These are phyloP conservation scores for Clitopilus passeckerianus DNA, from an alignment of 768 basidiomycete species.

Conservation along the genomic window DNA sequence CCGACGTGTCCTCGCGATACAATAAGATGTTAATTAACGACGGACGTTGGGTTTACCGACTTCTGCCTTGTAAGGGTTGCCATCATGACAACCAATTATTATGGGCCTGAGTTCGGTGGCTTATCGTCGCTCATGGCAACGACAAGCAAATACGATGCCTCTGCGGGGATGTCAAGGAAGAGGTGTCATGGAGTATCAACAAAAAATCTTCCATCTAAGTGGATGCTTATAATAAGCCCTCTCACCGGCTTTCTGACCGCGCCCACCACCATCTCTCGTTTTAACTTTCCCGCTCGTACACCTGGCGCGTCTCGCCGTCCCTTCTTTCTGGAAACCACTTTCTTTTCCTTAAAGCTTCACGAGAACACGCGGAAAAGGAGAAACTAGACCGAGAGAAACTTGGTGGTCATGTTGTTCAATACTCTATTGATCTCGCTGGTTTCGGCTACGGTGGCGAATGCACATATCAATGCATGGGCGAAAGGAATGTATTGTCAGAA, in stretches of 20 bases:
- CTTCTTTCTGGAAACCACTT: neutral
- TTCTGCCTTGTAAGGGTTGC: neutral
- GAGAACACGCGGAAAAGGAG: neutral
- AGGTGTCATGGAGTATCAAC: neutral
- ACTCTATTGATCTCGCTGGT: neutral
- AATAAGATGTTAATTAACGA: no score
- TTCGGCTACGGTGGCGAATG: constrained; percentile 16
- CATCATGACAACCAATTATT: neutral
- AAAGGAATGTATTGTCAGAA: constrained; percentile 43
- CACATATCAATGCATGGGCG: constrained; percentile 38
- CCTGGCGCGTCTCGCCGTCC: neutral
- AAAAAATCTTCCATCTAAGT: neutral
- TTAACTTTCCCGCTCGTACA: neutral
- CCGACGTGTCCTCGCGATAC: no score
- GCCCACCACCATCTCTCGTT: neutral
- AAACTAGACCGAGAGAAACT: neutral
- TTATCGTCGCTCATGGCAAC: neutral
- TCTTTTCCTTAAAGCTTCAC: neutral
- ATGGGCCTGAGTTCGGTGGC: neutral
- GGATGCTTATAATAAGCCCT: neutral
- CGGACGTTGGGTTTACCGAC: neutral
- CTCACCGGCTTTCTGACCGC: neutral
- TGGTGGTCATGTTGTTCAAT: neutral
- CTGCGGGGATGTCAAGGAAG: neutral
- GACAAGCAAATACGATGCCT: neutral